Base-by-base conservation (phyloP, 1,284 basidiomycete species). In the Rhodotorula sp. region DNA sequence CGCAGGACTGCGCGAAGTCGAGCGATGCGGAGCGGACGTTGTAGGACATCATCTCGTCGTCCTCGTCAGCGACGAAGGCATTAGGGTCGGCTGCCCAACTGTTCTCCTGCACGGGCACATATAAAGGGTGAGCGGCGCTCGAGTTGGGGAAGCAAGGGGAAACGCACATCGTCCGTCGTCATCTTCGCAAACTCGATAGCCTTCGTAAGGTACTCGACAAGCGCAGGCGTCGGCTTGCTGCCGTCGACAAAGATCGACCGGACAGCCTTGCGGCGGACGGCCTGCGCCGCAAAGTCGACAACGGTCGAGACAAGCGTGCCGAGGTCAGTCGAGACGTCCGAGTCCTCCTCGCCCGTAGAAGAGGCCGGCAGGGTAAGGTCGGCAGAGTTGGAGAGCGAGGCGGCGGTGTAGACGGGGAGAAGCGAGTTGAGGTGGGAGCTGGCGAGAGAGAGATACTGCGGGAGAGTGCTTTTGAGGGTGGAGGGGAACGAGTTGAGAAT, bases 11-110 rank as follows among this genome's bases (percentile, higher is more conserved):
- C 54, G 97, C 83, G 39, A 97, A 82, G 79, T 97, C 96, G 76
- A 94, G 89, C 7, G 90, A 89, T 9, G 91, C 90, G 19, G 92
- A 87, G 51, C 96, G 87, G 57, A 94, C 86, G 72, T 90, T 91
- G 80, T 93, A 95, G 0, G 86, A 81, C 63, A 91, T 87, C 2
- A 89, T 89, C 75, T 97, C 94, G 77, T 97, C 96, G 73, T 97
- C 93, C 79, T 97, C 95, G 78, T 97, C 93, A 34, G 91, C 90
- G 36, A 98, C 89, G 80, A 98, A 98, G 4, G 90, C 88, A 76
- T 97, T 96, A 2, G 92, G 88, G 78, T 97, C 91, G 66, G 85
- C 88, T 8, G 87, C 87, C 95, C 96, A 98, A 53, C 88, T 90
- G 62, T 95, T 93, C 80, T 95, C 94, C 91, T 95, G 73, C 32